phyloP scores from a whole-genome alignment of 2,329 filamentous ascomycete genomes.

The Juglanconis sp. region DNA sequence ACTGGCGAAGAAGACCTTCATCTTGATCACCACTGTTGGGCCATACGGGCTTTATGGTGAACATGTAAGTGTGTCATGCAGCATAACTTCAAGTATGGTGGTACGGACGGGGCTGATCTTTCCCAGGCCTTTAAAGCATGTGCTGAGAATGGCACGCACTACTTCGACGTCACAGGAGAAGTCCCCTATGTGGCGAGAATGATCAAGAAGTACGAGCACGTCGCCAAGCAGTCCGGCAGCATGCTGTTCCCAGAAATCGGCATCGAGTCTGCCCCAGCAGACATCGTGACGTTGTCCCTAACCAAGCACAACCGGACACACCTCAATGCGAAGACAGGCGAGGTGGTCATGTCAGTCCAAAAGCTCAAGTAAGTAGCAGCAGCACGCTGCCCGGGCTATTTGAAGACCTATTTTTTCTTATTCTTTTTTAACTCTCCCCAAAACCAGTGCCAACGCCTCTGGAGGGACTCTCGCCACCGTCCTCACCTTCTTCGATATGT shows the following conservation, averaged over 20 bases:
- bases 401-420: background rate
- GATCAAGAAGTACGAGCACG: slow-evolving; percentile 55
- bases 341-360: slow-evolving; percentile 52
- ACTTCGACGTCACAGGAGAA: slow-evolving; percentile 62
- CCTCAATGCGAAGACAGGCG: slow-evolving; percentile 46
- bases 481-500: slow-evolving; percentile 56
- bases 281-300: slow-evolving; percentile 55
- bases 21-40: slow-evolving; percentile 58
- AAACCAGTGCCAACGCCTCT: slow-evolving; percentile 49
- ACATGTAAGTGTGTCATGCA: slow-evolving; percentile 22
- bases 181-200: slow-evolving; percentile 55
- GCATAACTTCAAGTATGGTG: background rate
- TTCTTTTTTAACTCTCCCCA: background rate
- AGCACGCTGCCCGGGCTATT: too few relatives aligned
- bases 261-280: slow-evolving; percentile 60
- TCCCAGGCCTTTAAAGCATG: slow-evolving; percentile 55
- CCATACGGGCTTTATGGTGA: slow-evolving; percentile 58
- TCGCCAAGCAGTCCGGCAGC: slow-evolving; percentile 52
- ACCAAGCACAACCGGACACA: slow-evolving; percentile 48
- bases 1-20: slow-evolving; percentile 53
- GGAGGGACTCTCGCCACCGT: slow-evolving; percentile 69
- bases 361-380: slow-evolving; percentile 33
- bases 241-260: slow-evolving; percentile 61
- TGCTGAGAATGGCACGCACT: slow-evolving; percentile 61
- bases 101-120: background rate